Base-by-base conservation (phyloP, 1,139 yeast species). In the Debaryomyces udenii region DNA sequence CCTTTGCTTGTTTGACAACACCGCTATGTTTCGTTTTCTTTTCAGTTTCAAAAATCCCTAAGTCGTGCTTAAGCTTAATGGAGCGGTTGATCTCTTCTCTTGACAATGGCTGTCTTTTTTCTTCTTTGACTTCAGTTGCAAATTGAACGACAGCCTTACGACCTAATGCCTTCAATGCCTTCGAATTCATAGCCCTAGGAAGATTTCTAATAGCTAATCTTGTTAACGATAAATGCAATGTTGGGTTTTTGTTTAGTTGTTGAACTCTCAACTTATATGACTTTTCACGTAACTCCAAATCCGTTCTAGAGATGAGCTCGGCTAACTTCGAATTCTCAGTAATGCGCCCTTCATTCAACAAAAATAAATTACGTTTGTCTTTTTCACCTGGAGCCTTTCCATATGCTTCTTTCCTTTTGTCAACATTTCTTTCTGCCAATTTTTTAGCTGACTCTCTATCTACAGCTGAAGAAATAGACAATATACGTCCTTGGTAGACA, bases 141-240 rank as follows among this genome's bases (percentile, higher is more conserved):
- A 93, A 93, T 54, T 86, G 86, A 22, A 93, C 97, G 42, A 93
- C 90, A 0, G 96, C 98, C 61, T 88, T 88, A 65, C 99, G 83
- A 30, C 95, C 97, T 42, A 93, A 73, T 1, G 96, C 96, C 61
- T 93, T 93, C 55, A 93, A 74, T 0, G 96, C 83, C 61, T 87
- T 88, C 46, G 86, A 87, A 47, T 79, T 86, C 94, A 93, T 83
- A 16, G 95, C 83, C 63, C 98, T 81, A 32, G 99, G 99, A 42
- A 93, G 68, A 59, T 93, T 93, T 67, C 99, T 80, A 43, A 94
- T 79, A 6, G 99, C 98, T 60, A 93, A 77, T 71, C 99, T 84
- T 2, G 98, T 91, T 68, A 91, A 70, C 17, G 97, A 88, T 46
- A 93, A 70, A 71, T 91, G 98, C 57, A 93, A 75, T 16, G 93